Percentiles rank a stretch among this genome's conserved stretches.
Conservation (phyloP, 1,284 basidiomycete species). For the Leccinum brunneo-olivaceum region DNA sequence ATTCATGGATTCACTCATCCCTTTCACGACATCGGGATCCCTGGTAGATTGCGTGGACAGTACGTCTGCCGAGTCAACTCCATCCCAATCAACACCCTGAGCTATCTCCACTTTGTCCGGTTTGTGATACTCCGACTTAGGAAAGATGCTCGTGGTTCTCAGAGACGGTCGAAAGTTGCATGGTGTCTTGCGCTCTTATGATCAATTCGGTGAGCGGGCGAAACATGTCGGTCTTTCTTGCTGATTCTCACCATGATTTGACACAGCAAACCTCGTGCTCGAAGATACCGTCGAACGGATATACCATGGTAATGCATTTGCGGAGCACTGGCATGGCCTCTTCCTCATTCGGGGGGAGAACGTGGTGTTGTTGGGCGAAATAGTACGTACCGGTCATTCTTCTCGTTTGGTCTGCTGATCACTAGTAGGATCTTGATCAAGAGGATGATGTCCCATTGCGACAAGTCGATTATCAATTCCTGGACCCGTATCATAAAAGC, state of each 20-base stretch:
- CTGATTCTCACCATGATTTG: constrained; percentile 7
- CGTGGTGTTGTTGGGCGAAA: constrained; percentile 94
- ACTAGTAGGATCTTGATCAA: constrained; percentile 77
- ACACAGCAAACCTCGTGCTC: constrained; percentile 83
- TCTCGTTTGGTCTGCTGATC: constrained; percentile 5
- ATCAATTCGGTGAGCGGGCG: constrained; percentile 87
- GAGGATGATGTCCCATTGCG: constrained; percentile 84
- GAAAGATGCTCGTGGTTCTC: constrained; percentile 97
- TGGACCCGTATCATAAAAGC: constrained; percentile 68
- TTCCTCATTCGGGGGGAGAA: constrained; percentile 98
- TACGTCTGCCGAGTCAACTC: constrained; percentile 71
- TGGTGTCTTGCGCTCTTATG: constrained; percentile 94
- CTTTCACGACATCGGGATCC: constrained; percentile 94
- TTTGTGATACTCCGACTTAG: constrained; percentile 41
- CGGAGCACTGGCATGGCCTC: constrained; percentile 81
- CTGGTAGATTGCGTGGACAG: constrained; percentile 98
- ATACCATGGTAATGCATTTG: constrained; percentile 74
- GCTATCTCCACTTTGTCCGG: constrained; percentile 30
- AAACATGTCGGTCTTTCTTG: not conserved
- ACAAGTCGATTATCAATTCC: constrained; percentile 64
- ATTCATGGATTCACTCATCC: constrained; percentile 87
- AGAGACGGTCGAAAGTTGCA: constrained; percentile 95
- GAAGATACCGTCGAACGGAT: constrained; percentile 88
- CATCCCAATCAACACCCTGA: constrained; percentile 45
- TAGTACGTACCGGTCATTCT: constrained; percentile 52